Percentiles rank a stretch among this genome's conserved stretches.
Evolutionary conservation across 345 rosid genomes (phyloP).

Genomic region (Populus simonii): DNA sequence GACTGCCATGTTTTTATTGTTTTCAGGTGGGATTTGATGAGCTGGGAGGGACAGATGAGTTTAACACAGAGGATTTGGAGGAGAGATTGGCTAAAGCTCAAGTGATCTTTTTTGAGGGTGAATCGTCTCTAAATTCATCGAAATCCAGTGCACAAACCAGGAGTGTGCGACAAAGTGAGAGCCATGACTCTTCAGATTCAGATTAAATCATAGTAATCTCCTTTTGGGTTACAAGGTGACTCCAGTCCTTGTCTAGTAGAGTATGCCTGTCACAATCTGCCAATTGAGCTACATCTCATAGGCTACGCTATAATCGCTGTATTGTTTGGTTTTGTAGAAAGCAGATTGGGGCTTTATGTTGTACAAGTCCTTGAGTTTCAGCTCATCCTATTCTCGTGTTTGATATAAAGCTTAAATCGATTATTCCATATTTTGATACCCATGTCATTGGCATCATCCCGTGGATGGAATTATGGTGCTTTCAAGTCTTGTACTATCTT

Average conservation of each 20-base stretch:
- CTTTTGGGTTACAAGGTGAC: background rate
- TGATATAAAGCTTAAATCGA: background rate
- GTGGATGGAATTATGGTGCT: background rate
- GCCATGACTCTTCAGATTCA: constrained; percentile 25
- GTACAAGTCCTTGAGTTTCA: background rate
- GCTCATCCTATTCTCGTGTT: background rate
- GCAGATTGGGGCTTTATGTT: background rate
- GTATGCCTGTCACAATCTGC: background rate
- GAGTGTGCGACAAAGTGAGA: constrained; percentile 62
- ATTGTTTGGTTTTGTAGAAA: background rate
- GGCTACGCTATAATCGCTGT: background rate
- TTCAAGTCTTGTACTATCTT: background rate
- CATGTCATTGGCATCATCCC: background rate
- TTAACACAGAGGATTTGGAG: constrained; percentile 82
- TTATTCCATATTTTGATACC: background rate
- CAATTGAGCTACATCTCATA: background rate
- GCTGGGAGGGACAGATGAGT: constrained; percentile 94
- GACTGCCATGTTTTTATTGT: constrained; percentile 1
- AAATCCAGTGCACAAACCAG: constrained; percentile 48
- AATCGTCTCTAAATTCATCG: constrained; percentile 53
- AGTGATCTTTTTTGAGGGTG: constrained; percentile 77
- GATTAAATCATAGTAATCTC: constrained; percentile 4
- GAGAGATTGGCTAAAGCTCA: constrained; percentile 90
- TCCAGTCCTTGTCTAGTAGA: background rate
- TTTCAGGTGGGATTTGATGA: constrained; percentile 90